These are phyloP conservation scores for Solanum raphanifolium DNA, from an alignment of 257 asterid genomes.

Conservation along the genomic window DNA sequence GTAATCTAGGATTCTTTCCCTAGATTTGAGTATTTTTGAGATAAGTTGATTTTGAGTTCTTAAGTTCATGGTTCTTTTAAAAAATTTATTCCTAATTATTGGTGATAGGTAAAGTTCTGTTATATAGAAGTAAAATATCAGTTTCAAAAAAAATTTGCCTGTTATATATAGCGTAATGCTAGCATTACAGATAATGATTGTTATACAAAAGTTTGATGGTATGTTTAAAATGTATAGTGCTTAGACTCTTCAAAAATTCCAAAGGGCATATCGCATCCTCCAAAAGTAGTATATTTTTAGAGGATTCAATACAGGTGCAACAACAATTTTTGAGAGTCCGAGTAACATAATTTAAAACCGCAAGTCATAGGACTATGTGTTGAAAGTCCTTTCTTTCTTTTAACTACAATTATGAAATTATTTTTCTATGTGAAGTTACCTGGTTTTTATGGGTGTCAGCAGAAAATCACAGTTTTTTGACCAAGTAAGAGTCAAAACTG, in stretches of 20 bases:
- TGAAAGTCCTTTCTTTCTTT: background rate
- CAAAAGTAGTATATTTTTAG: too few relatives aligned
- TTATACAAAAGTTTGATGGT: background rate
- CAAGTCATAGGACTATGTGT: background rate
- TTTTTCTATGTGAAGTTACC: background rate
- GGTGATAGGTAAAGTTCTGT: background rate
- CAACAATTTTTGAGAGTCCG: background rate
- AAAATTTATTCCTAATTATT: too few relatives aligned
- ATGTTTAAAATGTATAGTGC: background rate
- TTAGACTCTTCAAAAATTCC: background rate
- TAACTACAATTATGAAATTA: too few relatives aligned
- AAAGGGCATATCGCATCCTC: background rate
- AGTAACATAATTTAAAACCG: background rate
- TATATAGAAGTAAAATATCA: background rate
- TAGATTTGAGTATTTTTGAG: too few relatives aligned
- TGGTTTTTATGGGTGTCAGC: background rate
- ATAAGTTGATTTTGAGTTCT: too few relatives aligned
- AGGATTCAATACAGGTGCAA: too few relatives aligned
- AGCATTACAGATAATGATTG: background rate
- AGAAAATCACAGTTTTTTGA: too few relatives aligned
- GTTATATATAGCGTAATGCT: background rate
- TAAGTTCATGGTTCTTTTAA: too few relatives aligned
- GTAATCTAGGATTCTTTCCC: too few relatives aligned
- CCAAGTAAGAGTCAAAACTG: conserved; percentile 6
- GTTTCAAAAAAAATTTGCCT: background rate